These are phyloP conservation scores for Phytophthora quininea DNA, from an alignment of 352 stramenopile genomes.

Conservation along the genomic window DNA sequence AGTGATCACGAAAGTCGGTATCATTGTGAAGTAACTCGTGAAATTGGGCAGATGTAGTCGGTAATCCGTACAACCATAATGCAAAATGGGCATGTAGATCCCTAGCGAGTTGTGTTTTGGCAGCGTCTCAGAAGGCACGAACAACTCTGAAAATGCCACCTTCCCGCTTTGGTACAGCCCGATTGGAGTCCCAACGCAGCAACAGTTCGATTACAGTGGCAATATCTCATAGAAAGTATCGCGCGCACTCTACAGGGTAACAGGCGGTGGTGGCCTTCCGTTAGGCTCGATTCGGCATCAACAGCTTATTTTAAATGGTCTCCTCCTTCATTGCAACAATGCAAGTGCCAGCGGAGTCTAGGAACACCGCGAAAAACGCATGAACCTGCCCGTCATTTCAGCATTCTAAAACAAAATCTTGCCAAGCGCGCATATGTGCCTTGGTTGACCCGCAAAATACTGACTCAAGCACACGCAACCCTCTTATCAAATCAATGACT, in stretches of 20 bases:
- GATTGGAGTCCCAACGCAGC: conserved; percentile 18
- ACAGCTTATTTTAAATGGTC: background rate
- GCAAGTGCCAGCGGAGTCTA: conserved; percentile 13
- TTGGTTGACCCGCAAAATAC: conserved; percentile 24
- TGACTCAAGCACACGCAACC: conserved; percentile 6
- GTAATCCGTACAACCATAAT: conserved; percentile 34
- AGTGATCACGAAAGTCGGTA: background rate
- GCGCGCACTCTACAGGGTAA: conserved; percentile 27
- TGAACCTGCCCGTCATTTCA: conserved; percentile 24
- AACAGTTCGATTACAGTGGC: conserved; percentile 20
- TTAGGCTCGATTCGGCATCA: conserved; percentile 3
- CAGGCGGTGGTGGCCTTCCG: conserved; percentile 2
- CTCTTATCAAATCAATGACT: conserved; percentile 20
- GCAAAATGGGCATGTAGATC: conserved; percentile 34
- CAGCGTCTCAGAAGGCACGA: conserved; percentile 21
- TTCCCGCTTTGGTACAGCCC: background rate
- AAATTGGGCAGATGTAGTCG: conserved; percentile 7
- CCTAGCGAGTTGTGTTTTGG: conserved; percentile 33
- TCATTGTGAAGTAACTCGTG: background rate
- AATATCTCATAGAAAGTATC: conserved; percentile 28
- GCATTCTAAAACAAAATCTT: conserved; percentile 22
- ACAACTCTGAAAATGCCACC: conserved; percentile 35
- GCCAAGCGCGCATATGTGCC: conserved; percentile 9
- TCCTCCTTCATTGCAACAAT: background rate
- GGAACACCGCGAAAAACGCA: conserved; percentile 30